Base-by-base conservation (phyloP, 345 rosid genomes). In the Heritiera littoralis region DNA sequence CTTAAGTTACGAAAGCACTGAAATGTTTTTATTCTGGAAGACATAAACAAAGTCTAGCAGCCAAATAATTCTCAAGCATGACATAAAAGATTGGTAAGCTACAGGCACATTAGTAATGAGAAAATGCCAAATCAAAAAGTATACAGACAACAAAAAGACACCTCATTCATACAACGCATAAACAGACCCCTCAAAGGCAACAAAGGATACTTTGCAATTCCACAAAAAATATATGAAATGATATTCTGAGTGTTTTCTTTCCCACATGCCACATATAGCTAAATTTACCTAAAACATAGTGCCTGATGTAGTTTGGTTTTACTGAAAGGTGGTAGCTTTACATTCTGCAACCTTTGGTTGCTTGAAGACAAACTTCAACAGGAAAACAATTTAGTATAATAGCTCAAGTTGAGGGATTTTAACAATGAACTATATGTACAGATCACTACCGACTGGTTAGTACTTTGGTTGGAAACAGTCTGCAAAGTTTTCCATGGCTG, bases 131-230 rank as follows among this genome's bases (percentile, higher is more conserved):
- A 38, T 59, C 13, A 65, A 40, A 61, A 20, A 63, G 43, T 40
- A 64, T 2, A 71, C 14, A 51, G 67, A 30, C n/a, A 64, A 64
- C 43, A 64, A 23, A 69, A 56, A 51, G 45, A 18, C n/a, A 76
- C 20, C 20, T 81, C 54, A 48, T 51, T 18, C 66, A 74, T 20
- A 20, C 64, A 38, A 66, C 55, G 68, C 61, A 66, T 45, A 56
- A 77, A 32, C 28, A 64, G 66, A 72, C 74, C 77, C 46, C 20
- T 65, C 5, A 28, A n/a, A 15, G 48, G 73, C 74, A 28, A 51
- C 45, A 66, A 73, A 41, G 11, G 49, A 18, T 56, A 43, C 65
- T 49, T 38, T 55, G 71, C 41, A 55, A 80, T 52, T 58, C 60
- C 35, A 6, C 45, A 55, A 15, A 30, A 14, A 4, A n/a, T 6